Evolutionary conservation across 2,329 filamentous ascomycete genomes (phyloP), one percentile per base, ranked within the genome.

Genomic region (Cladosporium sp.): DNA sequence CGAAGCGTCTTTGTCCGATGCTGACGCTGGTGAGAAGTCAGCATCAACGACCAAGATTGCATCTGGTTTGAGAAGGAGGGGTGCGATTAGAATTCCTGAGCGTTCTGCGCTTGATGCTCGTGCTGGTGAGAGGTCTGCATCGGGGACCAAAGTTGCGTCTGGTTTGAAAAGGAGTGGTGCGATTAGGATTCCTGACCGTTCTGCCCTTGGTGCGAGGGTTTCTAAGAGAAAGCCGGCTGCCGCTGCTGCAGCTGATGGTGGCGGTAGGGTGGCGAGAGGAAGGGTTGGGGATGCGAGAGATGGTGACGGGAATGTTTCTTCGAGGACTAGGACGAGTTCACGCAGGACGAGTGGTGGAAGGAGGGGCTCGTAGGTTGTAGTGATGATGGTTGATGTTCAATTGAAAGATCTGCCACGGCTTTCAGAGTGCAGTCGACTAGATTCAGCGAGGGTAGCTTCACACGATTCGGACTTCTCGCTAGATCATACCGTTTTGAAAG

Each of bases 311-410:
- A 50, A 28, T n/a, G 43, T 47, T n/a, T 30, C 22, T 37, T 50
- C 47, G 47, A 50, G 47, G 47, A 50, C 47, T 25, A 50, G 47
- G 47, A 36, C 47, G 47, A 50, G 47, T n/a, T 50, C 30, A n/a
- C 22, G 28, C 17, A 34, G 28, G n/a, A 20, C 20, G 22, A 6
- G 25, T 3, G 6, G 25, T 25, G 25, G 25, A 7, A 17, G 15
- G 15, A 30, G 15, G 25, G 17, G 25, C 6, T 28, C 28, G 28
- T 36, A 22, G 9, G n/a, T 37, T 49, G 28, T 28, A n/a, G 3
- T 20, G 5, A 1, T 34, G 14, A 3, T 50, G 30, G 12, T 47
- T 30, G 43, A 5, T 17, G 7, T 47, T 47, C 2, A 20, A 12
- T 28, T 28, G n/a, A 20, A 2, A 45, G 25, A n/a, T n/a, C n/a